Evolutionary conservation across 208 protist genomes (phyloP).

Genomic region (Crithidia fasciculata): DNA sequence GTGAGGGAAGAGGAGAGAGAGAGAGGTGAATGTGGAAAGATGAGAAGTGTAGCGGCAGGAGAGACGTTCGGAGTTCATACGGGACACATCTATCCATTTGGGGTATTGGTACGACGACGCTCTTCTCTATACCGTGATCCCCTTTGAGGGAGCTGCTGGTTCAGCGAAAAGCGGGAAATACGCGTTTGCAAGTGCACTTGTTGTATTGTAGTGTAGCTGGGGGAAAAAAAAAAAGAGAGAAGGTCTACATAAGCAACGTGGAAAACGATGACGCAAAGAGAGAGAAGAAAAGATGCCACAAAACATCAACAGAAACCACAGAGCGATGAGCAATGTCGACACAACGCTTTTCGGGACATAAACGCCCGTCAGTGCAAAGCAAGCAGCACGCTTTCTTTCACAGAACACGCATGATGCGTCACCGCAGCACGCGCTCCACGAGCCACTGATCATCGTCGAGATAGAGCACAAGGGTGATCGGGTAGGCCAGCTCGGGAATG

Average conservation of each 20-base stretch:
- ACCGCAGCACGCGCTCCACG: conserved; percentile 67
- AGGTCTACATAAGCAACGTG: too few relatives aligned
- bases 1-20: neutral
- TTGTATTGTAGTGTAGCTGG: too few relatives aligned
- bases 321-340: neutral
- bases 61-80: neutral
- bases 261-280: too few relatives aligned
- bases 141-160: too few relatives aligned
- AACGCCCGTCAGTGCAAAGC: too few relatives aligned
- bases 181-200: too few relatives aligned
- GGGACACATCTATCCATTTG: too few relatives aligned
- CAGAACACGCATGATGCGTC: neutral
- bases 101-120: too few relatives aligned
- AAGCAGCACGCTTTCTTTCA: neutral
- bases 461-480: conserved; percentile 62
- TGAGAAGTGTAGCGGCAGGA: neutral
- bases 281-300: too few relatives aligned
- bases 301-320: neutral
- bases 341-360: neutral
- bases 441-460: conserved; percentile 66
- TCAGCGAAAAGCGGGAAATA: too few relatives aligned
- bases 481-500: conserved; percentile 48
- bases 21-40: neutral
- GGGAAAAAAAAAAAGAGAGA: too few relatives aligned
- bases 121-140: too few relatives aligned